Evolutionary conservation across 2,329 filamentous ascomycete species (phyloP), one percentile per base, ranked within the genome.

Genomic region (Magnaporthiopsis incrustans): DNA sequence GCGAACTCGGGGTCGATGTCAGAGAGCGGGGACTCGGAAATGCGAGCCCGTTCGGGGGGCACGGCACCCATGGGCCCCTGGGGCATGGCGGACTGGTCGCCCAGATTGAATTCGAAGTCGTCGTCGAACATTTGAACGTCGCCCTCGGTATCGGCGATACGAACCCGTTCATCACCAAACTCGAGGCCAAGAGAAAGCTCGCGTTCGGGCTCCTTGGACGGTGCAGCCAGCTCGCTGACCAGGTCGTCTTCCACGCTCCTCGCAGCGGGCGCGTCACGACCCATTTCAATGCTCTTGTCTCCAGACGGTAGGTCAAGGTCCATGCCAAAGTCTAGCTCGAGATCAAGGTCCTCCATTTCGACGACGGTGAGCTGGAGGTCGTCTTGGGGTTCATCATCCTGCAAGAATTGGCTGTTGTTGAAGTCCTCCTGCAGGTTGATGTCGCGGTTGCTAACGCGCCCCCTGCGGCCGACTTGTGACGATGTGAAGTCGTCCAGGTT

Each of bases 371-470:
- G 74, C 64, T 84, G 85, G 61, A 63, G 61, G 62, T 84, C 86
- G 66, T 85, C 88, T 70, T 79, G 76, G 71, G 80, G 76, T 68
- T 82, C 86, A 65, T 81, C 85, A 61, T 87, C 87, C 35, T 91
- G 87, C 38, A 97, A 80, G 63, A 96, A 90, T 72, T 97, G 92
- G 73, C 91, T 96, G 72, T 86, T 86, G 74, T 85, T 85, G 69
- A 86, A 85, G 68, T 89, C 86, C 70, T 89, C 86, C 69, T 88
- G 85, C 56, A 90, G 74, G 72, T 89, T 89, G 68, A 89, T 89
- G 68, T 88, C 86, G 53, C 85, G 81, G 69, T 85, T 84, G 72
- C 79, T 85, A 38, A 78, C 79, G 65, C 85, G 82, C 26, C 80
- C 80, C 68, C 84, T 86, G 57, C 85, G 84, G 68, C 81, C 82